These are phyloP conservation scores for Trichomonascaceae sp. DNA, from an alignment of 1,139 yeast species.

Conservation along the genomic window DNA sequence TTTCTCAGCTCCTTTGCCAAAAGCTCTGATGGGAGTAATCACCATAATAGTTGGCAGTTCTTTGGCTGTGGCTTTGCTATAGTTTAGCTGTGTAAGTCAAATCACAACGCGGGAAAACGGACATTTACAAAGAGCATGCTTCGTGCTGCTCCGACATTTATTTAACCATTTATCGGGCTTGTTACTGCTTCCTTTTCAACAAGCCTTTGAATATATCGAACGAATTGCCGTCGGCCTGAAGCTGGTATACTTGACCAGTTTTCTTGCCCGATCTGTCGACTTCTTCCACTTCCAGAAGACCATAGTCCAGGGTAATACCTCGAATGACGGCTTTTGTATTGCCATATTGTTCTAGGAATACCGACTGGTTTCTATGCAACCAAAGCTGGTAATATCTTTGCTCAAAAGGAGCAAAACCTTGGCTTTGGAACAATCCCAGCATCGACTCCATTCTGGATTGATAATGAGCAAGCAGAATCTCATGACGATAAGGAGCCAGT, in stretches of 20 bases:
- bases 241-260: constrained; percentile 52
- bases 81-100: background rate
- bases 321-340: constrained; percentile 55
- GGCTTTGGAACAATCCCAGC: constrained; percentile 49
- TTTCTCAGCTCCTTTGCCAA: constrained; percentile 18
- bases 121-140: background rate
- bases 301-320: constrained; percentile 83
- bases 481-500: constrained; percentile 49
- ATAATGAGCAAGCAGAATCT: constrained; percentile 62
- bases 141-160: background rate
- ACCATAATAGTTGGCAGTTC: constrained; percentile 13
- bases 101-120: background rate
- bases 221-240: constrained; percentile 97
- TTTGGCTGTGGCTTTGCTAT: constrained; percentile 12
- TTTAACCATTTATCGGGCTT: background rate
- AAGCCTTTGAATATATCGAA: constrained; percentile 92
- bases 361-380: constrained; percentile 74
- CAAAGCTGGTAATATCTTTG: constrained; percentile 74
- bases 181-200: constrained; percentile 49
- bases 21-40: constrained; percentile 18
- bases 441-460: constrained; percentile 60
- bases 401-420: constrained; percentile 67
- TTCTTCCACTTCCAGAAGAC: constrained; percentile 73
- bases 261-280: constrained; percentile 38
- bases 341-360: constrained; percentile 41